Evolutionary conservation across 2,329 filamentous ascomycete genomes (phyloP).

Genomic region (Diaporthe sp.): DNA sequence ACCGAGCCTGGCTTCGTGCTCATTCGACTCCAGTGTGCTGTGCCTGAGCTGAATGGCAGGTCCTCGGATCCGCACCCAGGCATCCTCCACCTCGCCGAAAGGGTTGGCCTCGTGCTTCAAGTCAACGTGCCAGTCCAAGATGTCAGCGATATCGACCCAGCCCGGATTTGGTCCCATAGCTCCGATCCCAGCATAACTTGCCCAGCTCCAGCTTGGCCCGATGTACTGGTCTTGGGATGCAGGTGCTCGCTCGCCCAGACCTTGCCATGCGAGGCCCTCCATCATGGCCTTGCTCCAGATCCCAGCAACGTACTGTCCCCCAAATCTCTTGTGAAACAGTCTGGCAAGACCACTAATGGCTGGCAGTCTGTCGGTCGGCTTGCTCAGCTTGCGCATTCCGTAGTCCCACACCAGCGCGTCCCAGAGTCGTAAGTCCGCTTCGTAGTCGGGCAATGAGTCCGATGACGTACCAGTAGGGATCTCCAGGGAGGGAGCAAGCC

Average conservation of each 20-base stretch:
- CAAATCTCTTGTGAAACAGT: conserved; percentile 31
- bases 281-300: conserved; percentile 41
- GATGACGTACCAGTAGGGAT: too few species aligned
- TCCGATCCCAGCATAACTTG: conserved; percentile 40
- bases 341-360: conserved; percentile 43
- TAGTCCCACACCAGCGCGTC: conserved; percentile 16
- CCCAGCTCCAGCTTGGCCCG: conserved; percentile 45
- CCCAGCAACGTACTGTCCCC: conserved; percentile 42
- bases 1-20: conserved; percentile 3
- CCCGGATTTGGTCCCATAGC: neutral
- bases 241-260: conserved; percentile 15
- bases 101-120: conserved; percentile 40
- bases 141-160: conserved; percentile 30
- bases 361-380: conserved; percentile 41
- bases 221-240: conserved; percentile 34
- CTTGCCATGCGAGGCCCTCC: conserved; percentile 42
- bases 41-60: conserved; percentile 37
- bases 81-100: conserved; percentile 41
- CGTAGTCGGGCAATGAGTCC: neutral
- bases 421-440: neutral
- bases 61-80: conserved; percentile 42
- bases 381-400: conserved; percentile 39
- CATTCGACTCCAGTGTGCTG: neutral
- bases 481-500: neutral
- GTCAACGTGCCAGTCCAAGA: conserved; percentile 40